Base-by-base conservation (phyloP, 2,329 filamentous ascomycete genomes). In the Colletotrichum tanaceti region DNA sequence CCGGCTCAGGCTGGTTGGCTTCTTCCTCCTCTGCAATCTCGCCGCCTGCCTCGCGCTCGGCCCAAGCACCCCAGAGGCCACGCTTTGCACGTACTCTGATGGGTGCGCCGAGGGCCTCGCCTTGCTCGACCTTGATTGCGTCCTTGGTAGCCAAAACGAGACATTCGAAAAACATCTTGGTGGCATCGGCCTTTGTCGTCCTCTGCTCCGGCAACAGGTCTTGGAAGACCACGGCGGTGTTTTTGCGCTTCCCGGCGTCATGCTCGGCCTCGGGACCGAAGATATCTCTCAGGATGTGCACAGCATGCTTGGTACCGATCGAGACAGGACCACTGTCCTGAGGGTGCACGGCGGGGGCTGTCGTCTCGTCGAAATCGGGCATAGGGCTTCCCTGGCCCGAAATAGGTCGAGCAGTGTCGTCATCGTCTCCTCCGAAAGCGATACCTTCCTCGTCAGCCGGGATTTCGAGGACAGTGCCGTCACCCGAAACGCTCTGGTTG, bases 91-190 rank as follows among this genome's bases (percentile, higher is more conserved):
- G 87, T 67, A 99, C 92, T 67, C 91, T 87, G 75, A 99, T 93
- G 16, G 91, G 87, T 3, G 90, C 92, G 58, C 94, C 94, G 32
- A 98, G 87, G 44, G 86, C 87, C 70, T 90, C 84, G 57, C 87
- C 87, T 80, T 99, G 96, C 77, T 98, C 95, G 32, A 98, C 93
- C 81, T 97, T 97, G 81, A 99, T 92, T 35, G 96, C 96, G 77
- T 99, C 96, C 82, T 99, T 99, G 49, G 96, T 99, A 5, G 95
- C 96, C 54, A 99, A 86, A 3, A 99, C 96, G 28, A 99, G 85
- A 63, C 96, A 91, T 81, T 99, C 96, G 75, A 99, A 99, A 83
- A 99, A 99, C 94, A 99, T 98, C 86, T 98, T 98, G 50, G 96
- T 99, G 0, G 96, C 96, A 75, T 98, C 96, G 10, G 92, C 91